Evolutionary conservation across 83 land plant genomes (phyloP).

Genomic region (Thuja plicata): DNA sequence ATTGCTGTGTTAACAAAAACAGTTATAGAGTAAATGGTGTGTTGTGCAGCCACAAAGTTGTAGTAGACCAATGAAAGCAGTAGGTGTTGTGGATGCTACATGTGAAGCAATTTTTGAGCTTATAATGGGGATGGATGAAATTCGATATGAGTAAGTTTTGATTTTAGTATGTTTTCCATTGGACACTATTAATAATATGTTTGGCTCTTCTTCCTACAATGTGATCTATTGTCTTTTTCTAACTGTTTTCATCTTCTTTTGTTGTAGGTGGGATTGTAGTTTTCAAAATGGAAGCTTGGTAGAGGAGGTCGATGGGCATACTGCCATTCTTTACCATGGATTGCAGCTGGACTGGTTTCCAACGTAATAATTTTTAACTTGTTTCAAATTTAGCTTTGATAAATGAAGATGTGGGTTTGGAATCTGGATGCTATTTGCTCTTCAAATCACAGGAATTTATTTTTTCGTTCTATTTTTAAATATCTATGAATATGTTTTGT

Average conservation of each 20-base stretch:
- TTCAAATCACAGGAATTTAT: neutral
- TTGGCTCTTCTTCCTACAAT: neutral
- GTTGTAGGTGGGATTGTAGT: slow-evolving; percentile 89
- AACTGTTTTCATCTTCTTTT: slow-evolving; percentile 1
- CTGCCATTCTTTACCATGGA: slow-evolving; percentile 80
- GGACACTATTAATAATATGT: neutral
- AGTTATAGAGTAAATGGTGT: neutral
- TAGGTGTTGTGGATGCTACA: slow-evolving; percentile 85
- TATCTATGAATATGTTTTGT: neutral
- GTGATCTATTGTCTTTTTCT: neutral
- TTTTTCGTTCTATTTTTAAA: neutral
- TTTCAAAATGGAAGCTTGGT: slow-evolving; percentile 84
- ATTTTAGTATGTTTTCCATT: neutral
- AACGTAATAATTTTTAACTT: slow-evolving; percentile 34
- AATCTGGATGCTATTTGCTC: neutral
- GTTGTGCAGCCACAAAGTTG: slow-evolving; percentile 71
- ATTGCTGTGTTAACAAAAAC: neutral
- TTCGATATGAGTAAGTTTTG: slow-evolving; percentile 77
- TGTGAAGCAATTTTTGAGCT: slow-evolving; percentile 90
- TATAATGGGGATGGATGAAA: slow-evolving; percentile 91
- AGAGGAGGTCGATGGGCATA: slow-evolving; percentile 92
- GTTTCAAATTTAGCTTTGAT: neutral
- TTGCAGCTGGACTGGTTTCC: slow-evolving; percentile 89
- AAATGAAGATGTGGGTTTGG: neutral
- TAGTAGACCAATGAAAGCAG: slow-evolving; percentile 90